A percentile compares a stretch with the other conserved stretches of the same genome.
Conservation (phyloP, 306 rosid species). For the Cicer bijugum region DNA sequence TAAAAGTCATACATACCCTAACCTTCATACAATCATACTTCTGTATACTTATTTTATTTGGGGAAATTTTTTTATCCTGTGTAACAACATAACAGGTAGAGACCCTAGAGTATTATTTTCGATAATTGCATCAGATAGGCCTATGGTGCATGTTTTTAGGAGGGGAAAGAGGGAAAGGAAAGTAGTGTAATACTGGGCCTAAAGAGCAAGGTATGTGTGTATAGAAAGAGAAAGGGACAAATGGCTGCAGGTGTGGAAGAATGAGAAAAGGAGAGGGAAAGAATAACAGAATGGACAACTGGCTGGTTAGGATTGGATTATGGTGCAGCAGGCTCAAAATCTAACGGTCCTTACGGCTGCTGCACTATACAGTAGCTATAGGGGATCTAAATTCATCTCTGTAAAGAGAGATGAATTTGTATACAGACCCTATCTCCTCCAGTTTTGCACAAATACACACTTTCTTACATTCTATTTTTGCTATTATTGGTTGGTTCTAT, state of each 20-base stretch:
- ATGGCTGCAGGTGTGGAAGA: background rate
- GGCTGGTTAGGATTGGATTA: background rate
- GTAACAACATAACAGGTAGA: conserved; percentile 33
- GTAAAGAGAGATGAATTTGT: too few relatives aligned
- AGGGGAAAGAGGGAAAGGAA: background rate
- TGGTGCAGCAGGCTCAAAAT: too few relatives aligned
- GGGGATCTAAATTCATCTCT: too few relatives aligned
- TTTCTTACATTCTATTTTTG: background rate
- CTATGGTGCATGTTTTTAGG: background rate
- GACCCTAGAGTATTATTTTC: background rate
- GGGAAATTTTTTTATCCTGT: conserved; percentile 7
- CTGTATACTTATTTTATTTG: conserved; percentile 15
- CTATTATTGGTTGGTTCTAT: background rate
- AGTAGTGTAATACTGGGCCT: background rate
- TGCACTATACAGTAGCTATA: too few relatives aligned
- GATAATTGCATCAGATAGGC: background rate
- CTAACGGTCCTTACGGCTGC: too few relatives aligned
- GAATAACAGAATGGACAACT: background rate
- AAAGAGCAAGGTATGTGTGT: background rate
- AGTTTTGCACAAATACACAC: background rate
- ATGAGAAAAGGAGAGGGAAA: background rate
- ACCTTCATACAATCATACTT: conserved; percentile 39
- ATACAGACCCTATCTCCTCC: background rate
- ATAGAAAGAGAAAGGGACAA: background rate
- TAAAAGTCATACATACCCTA: background rate